Evolutionary conservation across 257 asterid genomes (phyloP).

Genomic region (Ophiorrhiza pumila): DNA sequence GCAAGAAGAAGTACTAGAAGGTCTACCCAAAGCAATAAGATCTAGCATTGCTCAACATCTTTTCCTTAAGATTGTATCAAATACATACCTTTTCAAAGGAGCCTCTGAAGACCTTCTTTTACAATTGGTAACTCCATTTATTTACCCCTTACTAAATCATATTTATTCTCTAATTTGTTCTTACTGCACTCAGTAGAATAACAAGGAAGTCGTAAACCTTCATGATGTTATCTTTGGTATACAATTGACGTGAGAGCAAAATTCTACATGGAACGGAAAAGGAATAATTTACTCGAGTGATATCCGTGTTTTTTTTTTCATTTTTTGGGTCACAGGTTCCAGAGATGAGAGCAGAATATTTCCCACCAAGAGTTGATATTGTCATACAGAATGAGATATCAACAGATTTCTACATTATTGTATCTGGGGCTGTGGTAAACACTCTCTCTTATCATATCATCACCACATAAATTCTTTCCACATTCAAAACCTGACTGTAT

Average conservation of each 20-base stretch:
- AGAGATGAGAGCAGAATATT: constrained; percentile 89
- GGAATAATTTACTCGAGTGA: not conserved
- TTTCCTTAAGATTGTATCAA: constrained; percentile 57
- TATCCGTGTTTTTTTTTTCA: not conserved
- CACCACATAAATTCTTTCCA: constrained; percentile 3
- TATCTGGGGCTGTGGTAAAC: constrained; percentile 87
- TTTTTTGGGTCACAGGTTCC: constrained; percentile 59
- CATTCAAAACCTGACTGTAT: constrained; percentile 28
- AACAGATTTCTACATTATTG: constrained; percentile 87
- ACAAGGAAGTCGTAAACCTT: not conserved
- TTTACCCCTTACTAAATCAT: constrained; percentile 1
- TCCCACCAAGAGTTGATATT: constrained; percentile 89
- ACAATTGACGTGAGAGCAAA: not conserved
- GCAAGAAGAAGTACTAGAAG: constrained; percentile 82
- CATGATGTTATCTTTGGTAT: not conserved
- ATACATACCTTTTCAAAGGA: constrained; percentile 76
- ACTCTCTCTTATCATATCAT: constrained; percentile 11
- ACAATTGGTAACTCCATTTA: constrained; percentile 60
- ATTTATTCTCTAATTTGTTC: not conserved
- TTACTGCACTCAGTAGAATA: not conserved
- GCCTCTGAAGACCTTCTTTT: constrained; percentile 67
- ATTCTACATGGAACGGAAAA: not conserved
- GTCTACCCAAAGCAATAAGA: constrained; percentile 87
- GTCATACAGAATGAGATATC: constrained; percentile 83
- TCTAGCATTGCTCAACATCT: constrained; percentile 87